These are phyloP conservation scores for Pseudogymnoascus sp. DNA, from an alignment of 2,329 filamentous ascomycete species.

Conservation along the genomic window DNA sequence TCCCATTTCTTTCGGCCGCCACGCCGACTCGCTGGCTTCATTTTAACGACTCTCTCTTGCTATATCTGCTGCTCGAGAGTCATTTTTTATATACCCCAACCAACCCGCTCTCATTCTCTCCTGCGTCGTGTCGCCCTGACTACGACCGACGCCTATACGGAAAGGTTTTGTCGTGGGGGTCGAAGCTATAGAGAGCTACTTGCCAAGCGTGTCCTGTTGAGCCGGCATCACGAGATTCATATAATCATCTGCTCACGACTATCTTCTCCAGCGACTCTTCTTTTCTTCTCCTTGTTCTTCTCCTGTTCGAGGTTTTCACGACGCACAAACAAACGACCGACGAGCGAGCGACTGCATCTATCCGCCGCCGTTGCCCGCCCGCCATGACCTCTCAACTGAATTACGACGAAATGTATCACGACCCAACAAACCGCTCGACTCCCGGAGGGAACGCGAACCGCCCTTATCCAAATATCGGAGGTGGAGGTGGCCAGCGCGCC, in stretches of 20 bases:
- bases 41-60: not conserved
- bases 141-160: not conserved
- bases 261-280: not conserved
- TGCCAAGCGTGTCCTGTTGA: not conserved
- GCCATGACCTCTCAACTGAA: conserved; percentile 5
- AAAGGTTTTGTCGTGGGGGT: conserved; percentile 1
- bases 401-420: conserved; percentile 5
- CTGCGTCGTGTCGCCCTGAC: not conserved
- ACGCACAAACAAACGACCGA: conserved; percentile 1
- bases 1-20: not conserved
- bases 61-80: not conserved
- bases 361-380: not conserved
- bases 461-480: not conserved
- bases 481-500: not conserved
- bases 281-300: not conserved
- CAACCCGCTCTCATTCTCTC: not conserved
- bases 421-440: conserved; percentile 8
- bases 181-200: not conserved
- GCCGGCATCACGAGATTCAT: not conserved
- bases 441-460: not conserved
- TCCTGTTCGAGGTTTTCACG: not conserved
- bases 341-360: not conserved
- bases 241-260: not conserved
- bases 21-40: not conserved
- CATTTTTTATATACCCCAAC: not conserved